Evolutionary conservation across 179 eudicot genomes (phyloP).

Genomic region (Drosera spatulata): DNA sequence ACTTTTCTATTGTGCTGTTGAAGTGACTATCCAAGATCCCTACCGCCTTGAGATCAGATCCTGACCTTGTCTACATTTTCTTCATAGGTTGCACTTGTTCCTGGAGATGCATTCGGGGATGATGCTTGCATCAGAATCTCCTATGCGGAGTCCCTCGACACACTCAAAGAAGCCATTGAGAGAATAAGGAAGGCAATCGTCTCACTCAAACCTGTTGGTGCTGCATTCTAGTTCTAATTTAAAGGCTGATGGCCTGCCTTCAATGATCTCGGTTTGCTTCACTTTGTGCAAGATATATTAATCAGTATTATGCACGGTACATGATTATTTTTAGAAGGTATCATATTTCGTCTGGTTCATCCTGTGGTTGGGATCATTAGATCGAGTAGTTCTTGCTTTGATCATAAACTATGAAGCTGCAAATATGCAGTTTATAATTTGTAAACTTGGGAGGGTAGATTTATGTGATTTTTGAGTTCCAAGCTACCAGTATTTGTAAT

Average conservation of each 20-base stretch:
- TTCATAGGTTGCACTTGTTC: constrained; percentile 74
- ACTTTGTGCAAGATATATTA: too few species aligned
- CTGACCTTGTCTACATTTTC: background rate
- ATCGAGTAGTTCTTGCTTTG: too few species aligned
- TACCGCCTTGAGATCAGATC: background rate
- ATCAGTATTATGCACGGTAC: too few species aligned
- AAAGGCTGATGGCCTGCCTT: background rate
- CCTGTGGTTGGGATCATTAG: too few species aligned
- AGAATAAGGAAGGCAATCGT: constrained; percentile 45
- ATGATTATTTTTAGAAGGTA: too few species aligned
- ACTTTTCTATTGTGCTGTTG: background rate
- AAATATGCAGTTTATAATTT: too few species aligned
- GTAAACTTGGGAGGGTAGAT: too few species aligned
- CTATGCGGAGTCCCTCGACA: constrained; percentile 61
- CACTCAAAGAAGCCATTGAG: constrained; percentile 47
- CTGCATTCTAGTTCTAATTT: constrained; percentile 16
- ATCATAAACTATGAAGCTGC: too few species aligned
- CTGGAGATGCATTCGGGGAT: constrained; percentile 86
- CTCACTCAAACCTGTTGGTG: constrained; percentile 33
- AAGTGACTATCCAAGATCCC: background rate
- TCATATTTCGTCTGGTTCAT: too few species aligned
- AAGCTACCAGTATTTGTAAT: too few species aligned
- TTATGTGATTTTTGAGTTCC: too few species aligned
- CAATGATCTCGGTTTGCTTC: too few species aligned
- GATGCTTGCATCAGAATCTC: constrained; percentile 79